Evolutionary conservation across 1,284 basidiomycete species (phyloP).

Genomic region (Mycocalia duriaeana): DNA sequence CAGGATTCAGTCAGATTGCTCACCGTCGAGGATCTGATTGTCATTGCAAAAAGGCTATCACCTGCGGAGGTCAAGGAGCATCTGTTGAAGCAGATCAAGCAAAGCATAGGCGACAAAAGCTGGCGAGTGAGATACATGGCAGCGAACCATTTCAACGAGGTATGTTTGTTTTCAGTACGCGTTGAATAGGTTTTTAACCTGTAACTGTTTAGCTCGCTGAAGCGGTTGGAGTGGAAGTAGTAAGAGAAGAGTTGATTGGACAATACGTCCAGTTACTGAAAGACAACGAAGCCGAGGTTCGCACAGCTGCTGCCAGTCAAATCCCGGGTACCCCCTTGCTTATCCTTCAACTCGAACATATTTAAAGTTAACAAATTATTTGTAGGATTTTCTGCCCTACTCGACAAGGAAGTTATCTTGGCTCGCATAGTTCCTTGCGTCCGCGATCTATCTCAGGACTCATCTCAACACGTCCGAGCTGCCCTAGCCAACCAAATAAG

Average conservation of each 20-base stretch:
- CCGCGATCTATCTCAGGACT: conserved; percentile 89
- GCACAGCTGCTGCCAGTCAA: conserved; percentile 93
- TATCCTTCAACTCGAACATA: neutral
- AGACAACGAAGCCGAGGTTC: conserved; percentile 98
- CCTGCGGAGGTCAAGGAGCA: conserved; percentile 90
- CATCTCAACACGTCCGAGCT: conserved; percentile 95
- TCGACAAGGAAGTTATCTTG: conserved; percentile 93
- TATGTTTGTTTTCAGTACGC: conserved; percentile 18
- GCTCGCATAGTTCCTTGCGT: conserved; percentile 95
- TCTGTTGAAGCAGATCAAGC: conserved; percentile 82
- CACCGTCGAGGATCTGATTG: conserved; percentile 95
- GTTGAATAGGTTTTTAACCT: conserved; percentile 7
- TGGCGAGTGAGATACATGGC: conserved; percentile 99
- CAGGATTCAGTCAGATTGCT: conserved; percentile 97
- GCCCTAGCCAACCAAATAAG: conserved; percentile 96
- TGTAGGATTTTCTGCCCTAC: conserved; percentile 90
- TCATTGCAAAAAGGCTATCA: conserved; percentile 81
- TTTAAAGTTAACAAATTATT: conserved; percentile 9
- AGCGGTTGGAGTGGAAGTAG: conserved; percentile 86
- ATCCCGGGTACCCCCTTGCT: conserved; percentile 72
- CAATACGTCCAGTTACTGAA: conserved; percentile 94
- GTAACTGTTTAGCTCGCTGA: conserved; percentile 68
- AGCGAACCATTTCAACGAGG: conserved; percentile 96
- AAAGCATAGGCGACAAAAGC: conserved; percentile 91
- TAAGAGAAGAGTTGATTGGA: conserved; percentile 90